Evolutionary conservation across 1,284 basidiomycete genomes (phyloP), one percentile per base, ranked within the genome.

Genomic region (Microbotryum lychnidis-dioicae): DNA sequence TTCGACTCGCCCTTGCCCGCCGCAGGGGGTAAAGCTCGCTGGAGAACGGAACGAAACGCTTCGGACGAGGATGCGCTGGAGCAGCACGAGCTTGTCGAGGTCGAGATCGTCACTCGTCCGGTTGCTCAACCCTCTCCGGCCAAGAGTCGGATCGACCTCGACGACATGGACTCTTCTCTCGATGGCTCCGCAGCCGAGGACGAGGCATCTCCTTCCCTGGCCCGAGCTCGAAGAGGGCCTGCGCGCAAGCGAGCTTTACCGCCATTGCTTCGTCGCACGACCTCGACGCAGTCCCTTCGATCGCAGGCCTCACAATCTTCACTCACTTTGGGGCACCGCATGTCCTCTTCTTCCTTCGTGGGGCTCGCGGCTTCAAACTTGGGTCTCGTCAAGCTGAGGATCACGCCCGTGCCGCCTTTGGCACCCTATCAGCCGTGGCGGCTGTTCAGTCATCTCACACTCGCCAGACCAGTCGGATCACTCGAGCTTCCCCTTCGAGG

Each of bases 1-100:
- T 18, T n/a, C 21, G 48, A 53, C 9, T 46, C 60, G 18, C 60
- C 60, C 7, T 21, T 61, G 14, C 60, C 60, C 1, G 60, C 50
- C 1, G 12, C 31, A 4, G 55, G 55, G 7, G 44, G 60, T 3
- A 20, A 33, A n/a, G 60, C 60, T 7, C 50, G 60, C 31, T 61
- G 60, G 54, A 29, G 50, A 12, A 61, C 60, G 1, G 33, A 46
- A 4, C 44, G 60, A 25, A 45, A 27, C 44, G 23, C 10, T 3
- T 42, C 44, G 7, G 44, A 37, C 23, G 21, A 37, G 33, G 27
- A 29, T 37, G 3, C 44, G 52, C 9, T 31, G 46, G 33, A 48
- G 31, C 8, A 44, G 33, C 47, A 42, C 14, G 46, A 12, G 7
- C 25, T 50, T 44, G 60, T 61, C 23, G 50, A 53, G 23, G 60